Evolutionary conservation across 1,139 yeast genomes (phyloP), one percentile per base, ranked within the genome.

Genomic region (Candida dubliniensis): DNA sequence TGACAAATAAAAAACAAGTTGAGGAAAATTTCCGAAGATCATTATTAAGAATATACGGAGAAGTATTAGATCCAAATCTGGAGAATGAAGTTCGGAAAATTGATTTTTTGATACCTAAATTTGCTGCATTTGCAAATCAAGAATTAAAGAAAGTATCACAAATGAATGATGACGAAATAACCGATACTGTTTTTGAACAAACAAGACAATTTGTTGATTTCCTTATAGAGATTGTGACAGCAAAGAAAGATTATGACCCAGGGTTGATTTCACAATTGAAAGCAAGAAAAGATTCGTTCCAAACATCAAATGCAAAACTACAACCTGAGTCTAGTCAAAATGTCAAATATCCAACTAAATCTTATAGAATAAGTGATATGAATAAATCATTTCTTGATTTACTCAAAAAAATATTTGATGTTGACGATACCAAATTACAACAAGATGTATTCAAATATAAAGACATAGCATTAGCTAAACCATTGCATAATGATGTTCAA

Each of bases 101-200:
- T 45, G 91, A 84, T 51, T 85, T 81, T 46, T 65, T 87, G 42
- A 76, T 87, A 8, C 77, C 84, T 69, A 72, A 77, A 58, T 87
- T 86, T 59, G 78, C 84, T 15, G 74, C 83, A 23, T 74, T 79
- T 47, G 82, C 87, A 8, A 80, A 81, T 45, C 83, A 80, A 52
- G 91, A 84, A 58, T 60, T 85, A 32, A 72, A 70, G 41, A 81
- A 82, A 50, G 52, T 79, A 34, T 18, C 31, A 9, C 77, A 78
- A 1, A 53, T 61, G n/a, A 71, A 71, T 4, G 65, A 60, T 1
- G 57, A 65, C 11, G 76, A 79, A 36, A 63, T 73, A 31, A 75
- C 77, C 47, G 60, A 66, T 1, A 65, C 70, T 27, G 76, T 83
- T 0, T 82, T 79, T 52, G 61, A 66, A 29, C 88, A 84, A 47